Evolutionary conservation across 805 yeast genomes (phyloP), one percentile per base, ranked within the genome.

Genomic region (Cyberlindnera mycetangii): DNA sequence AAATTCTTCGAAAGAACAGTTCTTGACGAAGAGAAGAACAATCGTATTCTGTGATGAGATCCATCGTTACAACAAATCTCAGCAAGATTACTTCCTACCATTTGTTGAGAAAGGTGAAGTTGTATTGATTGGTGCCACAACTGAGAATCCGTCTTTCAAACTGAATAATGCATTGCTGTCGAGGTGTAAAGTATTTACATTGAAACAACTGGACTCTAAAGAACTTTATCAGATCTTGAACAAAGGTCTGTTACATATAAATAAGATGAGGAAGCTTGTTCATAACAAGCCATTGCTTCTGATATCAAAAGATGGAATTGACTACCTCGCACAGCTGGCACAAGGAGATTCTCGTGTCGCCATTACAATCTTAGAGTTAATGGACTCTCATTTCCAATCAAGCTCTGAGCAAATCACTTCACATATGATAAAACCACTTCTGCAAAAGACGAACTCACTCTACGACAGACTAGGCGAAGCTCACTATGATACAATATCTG

Each of bases 401-500:
- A 38, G 50, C 12, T 20, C 22, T 3, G 21, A 24, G 11, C 38
- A 40, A 35, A 42, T 51, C 28, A 49, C 47, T 1, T 31, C 39
- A 39, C 52, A 50, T 11, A 37, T 50, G 22, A 55, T 83, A 39
- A 71, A 75, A 42, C 53, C 64, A 49, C 46, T 75, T 37, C 44
- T 78, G 60, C 51, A 70, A 60, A 64, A 82, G 62, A 70, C 82
- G 66, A 76, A 51, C 70, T 78, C 64, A 67, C 78, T 54, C 77
- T 90, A 92, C 60, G 98, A 93, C 62, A 72, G 87, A 37, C 81
- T 79, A 27, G 97, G 97, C 1, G 99, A 93, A 55, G 79, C 81
- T 5, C 99, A 93, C 62, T 93, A 93, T 63, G 99, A 93, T 61
- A 79, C 96, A 1, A 93, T 93, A 7, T 86, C 96, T 12, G 99